Conservation (phyloP, 116 monocot genomes). For the Dioscorea cayenensis region DNA sequence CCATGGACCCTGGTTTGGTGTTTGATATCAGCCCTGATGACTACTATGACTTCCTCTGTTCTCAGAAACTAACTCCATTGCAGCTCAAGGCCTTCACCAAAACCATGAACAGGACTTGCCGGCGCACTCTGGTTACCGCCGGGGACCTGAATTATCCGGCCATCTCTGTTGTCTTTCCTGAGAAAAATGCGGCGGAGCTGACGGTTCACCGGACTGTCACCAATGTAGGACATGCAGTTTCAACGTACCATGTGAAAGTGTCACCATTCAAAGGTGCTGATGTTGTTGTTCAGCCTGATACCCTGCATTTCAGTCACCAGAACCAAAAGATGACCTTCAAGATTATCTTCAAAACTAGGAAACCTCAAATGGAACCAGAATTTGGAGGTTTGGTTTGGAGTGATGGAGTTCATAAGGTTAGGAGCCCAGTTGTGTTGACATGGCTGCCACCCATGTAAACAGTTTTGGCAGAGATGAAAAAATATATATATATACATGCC, state of each 20-base stretch:
- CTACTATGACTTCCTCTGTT: conserved; percentile 85
- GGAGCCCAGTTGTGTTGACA: conserved; percentile 57
- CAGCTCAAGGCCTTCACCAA: conserved; percentile 48
- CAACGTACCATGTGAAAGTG: conserved; percentile 52
- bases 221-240: conserved; percentile 55
- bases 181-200: conserved; percentile 17
- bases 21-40: conserved; percentile 59
- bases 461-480: background rate
- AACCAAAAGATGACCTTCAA: conserved; percentile 67
- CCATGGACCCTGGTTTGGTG: conserved; percentile 70
- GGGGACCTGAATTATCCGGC: conserved; percentile 77
- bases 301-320: conserved; percentile 43
- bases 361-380: conserved; percentile 32
- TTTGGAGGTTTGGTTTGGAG: conserved; percentile 70
- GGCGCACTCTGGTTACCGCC: conserved; percentile 21
- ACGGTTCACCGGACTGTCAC: conserved; percentile 58
- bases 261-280: conserved; percentile 51
- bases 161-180: conserved; percentile 56
- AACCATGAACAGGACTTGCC: conserved; percentile 31
- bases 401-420: conserved; percentile 53
- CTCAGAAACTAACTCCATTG: conserved; percentile 35
- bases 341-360: conserved; percentile 43
- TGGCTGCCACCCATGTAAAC: conserved; percentile 46
- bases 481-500: too few species aligned
- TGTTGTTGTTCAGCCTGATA: conserved; percentile 52